phyloP scores from a whole-genome alignment of 805 yeast species.

The Candida xyloterini region DNA sequence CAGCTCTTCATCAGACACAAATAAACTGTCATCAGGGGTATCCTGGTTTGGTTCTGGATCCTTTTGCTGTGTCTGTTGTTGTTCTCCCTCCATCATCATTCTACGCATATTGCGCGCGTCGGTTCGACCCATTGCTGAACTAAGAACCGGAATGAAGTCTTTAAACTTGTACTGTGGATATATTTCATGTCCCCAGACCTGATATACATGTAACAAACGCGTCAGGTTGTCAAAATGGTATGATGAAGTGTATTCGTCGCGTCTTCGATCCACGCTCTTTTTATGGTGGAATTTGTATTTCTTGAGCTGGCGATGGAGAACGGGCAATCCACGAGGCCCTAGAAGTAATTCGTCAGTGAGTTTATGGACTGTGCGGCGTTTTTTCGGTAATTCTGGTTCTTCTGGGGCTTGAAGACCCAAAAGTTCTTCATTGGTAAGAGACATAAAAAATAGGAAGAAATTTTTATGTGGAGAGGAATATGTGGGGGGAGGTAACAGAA shows the following conservation, averaged over 20 bases:
- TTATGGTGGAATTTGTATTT: slow-evolving; percentile 33
- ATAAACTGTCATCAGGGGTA: slow-evolving; percentile 1
- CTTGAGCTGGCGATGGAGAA: slow-evolving; percentile 38
- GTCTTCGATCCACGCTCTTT: slow-evolving; percentile 23
- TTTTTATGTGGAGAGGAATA: background rate
- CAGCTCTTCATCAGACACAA: slow-evolving; percentile 18
- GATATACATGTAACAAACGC: slow-evolving; percentile 53
- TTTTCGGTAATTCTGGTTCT: slow-evolving; percentile 5
- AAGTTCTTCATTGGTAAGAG: slow-evolving; percentile 29
- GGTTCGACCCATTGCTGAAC: slow-evolving; percentile 44
- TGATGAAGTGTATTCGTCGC: slow-evolving; percentile 29
- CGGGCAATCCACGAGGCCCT: slow-evolving; percentile 55
- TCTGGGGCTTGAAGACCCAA: slow-evolving; percentile 23
- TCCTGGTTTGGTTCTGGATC: slow-evolving; percentile 4
- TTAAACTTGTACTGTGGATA: slow-evolving; percentile 78
- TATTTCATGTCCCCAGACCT: slow-evolving; percentile 71
- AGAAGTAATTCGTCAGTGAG: slow-evolving; percentile 52
- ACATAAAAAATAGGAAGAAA: slow-evolving; percentile 3
- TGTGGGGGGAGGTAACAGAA: background rate
- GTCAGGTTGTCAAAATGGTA: slow-evolving; percentile 49
- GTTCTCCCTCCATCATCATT: slow-evolving; percentile 35
- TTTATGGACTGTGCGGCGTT: slow-evolving; percentile 36
- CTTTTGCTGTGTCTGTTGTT: background rate
- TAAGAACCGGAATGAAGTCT: slow-evolving; percentile 59
- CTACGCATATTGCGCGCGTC: background rate